Base-by-base conservation (phyloP, 257 asterid genomes). In the Lycium ferocissimum region DNA sequence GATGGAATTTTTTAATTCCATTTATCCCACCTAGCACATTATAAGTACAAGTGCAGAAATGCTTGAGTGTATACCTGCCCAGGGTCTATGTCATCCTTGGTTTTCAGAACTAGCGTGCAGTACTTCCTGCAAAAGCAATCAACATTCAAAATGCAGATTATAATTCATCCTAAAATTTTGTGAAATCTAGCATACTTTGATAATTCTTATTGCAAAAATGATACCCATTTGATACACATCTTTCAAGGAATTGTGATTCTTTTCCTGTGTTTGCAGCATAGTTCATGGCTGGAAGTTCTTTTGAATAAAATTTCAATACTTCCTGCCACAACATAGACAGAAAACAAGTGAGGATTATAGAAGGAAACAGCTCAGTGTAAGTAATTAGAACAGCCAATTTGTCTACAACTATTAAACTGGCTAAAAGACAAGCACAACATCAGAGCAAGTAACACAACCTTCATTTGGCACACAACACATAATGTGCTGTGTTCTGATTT, bases 181-280 rank as follows among this genome's bases (percentile, higher is more conserved):
- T 76, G 63, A 62, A 65, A 66, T 33, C 9, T 22, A 75, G 1
- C 35, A 54, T 17, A 22, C 49, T 20, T 43, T 6, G 17, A 45
- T 56, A 45, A 56, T 10, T 8, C 45, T 76, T 57, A 45, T 62
- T 78, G 33, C 58, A 72, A 72, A 45, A 70, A 33, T 7, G 69
- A 84, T 93, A 94, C 99, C 99, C 99, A 85, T 92, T 92, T 26
- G 95, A 93, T 53, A 96, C 91, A 79, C 99, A 93, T 94, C 90
- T 91, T 89, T 94, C 91, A 80, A 94, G 98, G 89, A 96, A 96
- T 88, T 40, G 88, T 49, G 98, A 92, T 83, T 93, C 87, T 90
- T 94, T 96, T 87, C 99, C 98, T 59, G 99, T 94, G 89, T 96
- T 95, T 78, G 98, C 93, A 84, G 98, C 98, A 87, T 91, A 94